phyloP scores from a whole-genome alignment of 495 filamentous ascomycete species.

The Daldinia grandis region DNA sequence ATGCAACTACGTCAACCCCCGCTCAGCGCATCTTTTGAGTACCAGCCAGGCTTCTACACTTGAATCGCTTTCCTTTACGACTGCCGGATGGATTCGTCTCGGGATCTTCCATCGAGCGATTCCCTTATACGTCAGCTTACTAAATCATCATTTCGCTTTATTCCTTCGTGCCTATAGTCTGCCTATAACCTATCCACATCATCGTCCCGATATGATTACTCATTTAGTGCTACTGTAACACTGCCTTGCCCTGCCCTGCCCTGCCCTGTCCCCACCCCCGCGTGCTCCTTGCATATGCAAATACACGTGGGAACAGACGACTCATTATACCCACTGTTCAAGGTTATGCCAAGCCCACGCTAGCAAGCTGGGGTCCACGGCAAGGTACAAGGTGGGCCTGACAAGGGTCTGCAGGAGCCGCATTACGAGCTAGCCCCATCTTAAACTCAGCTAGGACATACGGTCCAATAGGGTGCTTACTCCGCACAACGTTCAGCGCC shows the following conservation, averaged over 20 bases:
- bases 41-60: too few species aligned
- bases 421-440: neutral
- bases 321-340: neutral
- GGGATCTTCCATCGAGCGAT: neutral
- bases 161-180: neutral
- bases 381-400: neutral
- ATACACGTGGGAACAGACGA: neutral
- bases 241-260: too few species aligned
- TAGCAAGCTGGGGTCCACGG: neutral
- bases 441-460: neutral
- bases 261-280: slow-evolving; percentile 1
- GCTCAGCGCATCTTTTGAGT: neutral
- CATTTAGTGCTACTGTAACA: neutral
- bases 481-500: neutral
- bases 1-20: neutral
- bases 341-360: neutral
- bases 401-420: neutral
- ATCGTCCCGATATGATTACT: neutral
- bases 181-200: neutral
- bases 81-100: neutral
- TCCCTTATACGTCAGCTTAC: neutral
- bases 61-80: neutral
- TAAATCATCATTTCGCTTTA: neutral
- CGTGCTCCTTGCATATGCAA: neutral
- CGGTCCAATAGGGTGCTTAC: neutral